Evolutionary conservation across 148 eudicot genomes (phyloP).

Genomic region (Simmondsia chinensis): DNA sequence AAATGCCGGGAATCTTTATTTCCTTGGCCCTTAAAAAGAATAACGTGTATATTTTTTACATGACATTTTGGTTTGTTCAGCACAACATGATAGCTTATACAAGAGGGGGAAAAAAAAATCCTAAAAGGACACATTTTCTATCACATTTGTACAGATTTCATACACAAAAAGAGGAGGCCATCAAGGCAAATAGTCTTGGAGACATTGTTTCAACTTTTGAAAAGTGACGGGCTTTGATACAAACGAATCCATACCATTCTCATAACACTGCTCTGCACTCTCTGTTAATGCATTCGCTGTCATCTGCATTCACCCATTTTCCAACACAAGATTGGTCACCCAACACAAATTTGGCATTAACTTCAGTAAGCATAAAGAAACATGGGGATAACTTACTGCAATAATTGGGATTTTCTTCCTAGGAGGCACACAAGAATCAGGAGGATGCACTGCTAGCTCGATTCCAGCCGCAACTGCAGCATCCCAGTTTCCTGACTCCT

Average conservation of each 20-base stretch:
- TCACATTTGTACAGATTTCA: too few relatives aligned
- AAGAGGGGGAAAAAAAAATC: too few relatives aligned
- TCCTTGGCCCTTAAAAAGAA: too few relatives aligned
- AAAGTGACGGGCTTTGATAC: conserved; percentile 89
- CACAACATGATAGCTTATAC: too few relatives aligned
- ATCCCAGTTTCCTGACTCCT: conserved; percentile 83
- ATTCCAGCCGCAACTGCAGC: conserved; percentile 73
- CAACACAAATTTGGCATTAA: not conserved
- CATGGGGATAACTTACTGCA: conserved; percentile 41
- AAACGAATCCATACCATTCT: conserved; percentile 92
- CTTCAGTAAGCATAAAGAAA: not conserved
- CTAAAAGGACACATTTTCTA: too few relatives aligned
- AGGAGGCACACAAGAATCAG: conserved; percentile 19
- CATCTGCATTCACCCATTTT: conserved; percentile 51
- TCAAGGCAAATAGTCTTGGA: conserved; percentile 45
- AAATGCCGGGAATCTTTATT: too few relatives aligned
- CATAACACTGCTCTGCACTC: conserved; percentile 83
- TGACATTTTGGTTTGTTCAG: too few relatives aligned
- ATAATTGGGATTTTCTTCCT: conserved; percentile 54
- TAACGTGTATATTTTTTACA: too few relatives aligned
- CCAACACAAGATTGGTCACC: not conserved
- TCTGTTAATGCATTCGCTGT: conserved; percentile 88
- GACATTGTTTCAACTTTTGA: conserved; percentile 70
- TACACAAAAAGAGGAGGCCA: too few relatives aligned
- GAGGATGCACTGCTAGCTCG: conserved; percentile 22